Conservation (phyloP, 202 grass and related monocot species). For the Carex arenaria region DNA sequence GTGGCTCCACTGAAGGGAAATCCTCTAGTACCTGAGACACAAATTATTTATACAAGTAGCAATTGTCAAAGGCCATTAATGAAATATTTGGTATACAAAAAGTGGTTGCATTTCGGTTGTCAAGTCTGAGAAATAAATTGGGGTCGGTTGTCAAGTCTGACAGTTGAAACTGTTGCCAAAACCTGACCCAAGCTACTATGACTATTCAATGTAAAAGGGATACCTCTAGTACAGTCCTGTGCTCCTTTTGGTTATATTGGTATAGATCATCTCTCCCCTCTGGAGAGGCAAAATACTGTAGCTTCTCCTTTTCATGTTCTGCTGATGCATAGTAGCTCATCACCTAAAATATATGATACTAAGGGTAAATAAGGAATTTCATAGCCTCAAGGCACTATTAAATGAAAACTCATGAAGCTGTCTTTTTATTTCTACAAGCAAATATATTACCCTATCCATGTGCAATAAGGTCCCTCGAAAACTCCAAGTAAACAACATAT, state of each 20-base stretch:
- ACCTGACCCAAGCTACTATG: neutral
- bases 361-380: neutral
- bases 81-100: neutral
- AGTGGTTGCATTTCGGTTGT: neutral
- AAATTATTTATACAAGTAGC: neutral
- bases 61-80: neutral
- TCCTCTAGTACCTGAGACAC: conserved; percentile 64
- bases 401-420: neutral
- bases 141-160: neutral
- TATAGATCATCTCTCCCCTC: conserved; percentile 93
- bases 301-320: conserved; percentile 78
- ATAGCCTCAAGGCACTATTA: neutral
- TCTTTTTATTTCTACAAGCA: neutral
- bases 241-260: conserved; percentile 87
- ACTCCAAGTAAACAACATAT: neutral
- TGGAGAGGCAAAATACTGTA: conserved; percentile 92
- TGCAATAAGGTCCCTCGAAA: neutral
- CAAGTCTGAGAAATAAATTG: neutral
- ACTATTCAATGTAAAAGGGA: neutral
- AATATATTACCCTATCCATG: neutral
- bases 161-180: neutral
- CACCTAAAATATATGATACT: conserved; percentile 36
- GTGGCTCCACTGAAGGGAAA: conserved; percentile 77
- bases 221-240: conserved; percentile 79
- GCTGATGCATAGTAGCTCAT: conserved; percentile 76